Percentiles rank a stretch among this genome's conserved stretches.
Conservation (phyloP, 495 filamentous ascomycete species). For the Echria macrotheca region DNA sequence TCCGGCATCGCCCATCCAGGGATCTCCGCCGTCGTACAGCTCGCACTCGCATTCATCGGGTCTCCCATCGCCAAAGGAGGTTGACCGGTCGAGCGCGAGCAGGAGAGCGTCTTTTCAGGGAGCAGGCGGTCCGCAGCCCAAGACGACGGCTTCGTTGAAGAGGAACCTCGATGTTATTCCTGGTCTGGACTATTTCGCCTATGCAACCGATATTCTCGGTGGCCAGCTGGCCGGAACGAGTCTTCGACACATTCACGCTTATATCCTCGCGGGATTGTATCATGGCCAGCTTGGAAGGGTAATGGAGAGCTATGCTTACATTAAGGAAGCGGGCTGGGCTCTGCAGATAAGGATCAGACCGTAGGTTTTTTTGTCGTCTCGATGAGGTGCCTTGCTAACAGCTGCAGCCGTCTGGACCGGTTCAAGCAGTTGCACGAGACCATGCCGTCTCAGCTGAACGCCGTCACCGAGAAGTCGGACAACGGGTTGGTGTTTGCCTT, state of each 20-base stretch:
- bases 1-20: conserved; percentile 31
- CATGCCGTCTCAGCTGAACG: conserved; percentile 12
- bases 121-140: conserved; percentile 17
- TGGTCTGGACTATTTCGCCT: conserved; percentile 80
- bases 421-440: conserved; percentile 32
- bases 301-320: conserved; percentile 86
- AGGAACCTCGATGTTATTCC: conserved; percentile 85
- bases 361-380: conserved; percentile 41
- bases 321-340: conserved; percentile 69
- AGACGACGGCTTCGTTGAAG: conserved; percentile 25
- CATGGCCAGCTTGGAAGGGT: conserved; percentile 81
- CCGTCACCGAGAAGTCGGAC: conserved; percentile 36
- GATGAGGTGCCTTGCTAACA: not conserved
- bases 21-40: conserved; percentile 40
- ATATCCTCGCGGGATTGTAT: conserved; percentile 82
- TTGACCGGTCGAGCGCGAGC: conserved; percentile 36
- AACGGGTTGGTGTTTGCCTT: conserved; percentile 71
- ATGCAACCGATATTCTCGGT: conserved; percentile 83
- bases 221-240: conserved; percentile 70
- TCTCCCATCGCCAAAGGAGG: conserved; percentile 46
- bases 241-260: conserved; percentile 76
- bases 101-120: conserved; percentile 42
- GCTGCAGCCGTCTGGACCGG: conserved; percentile 37
- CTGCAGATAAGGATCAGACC: conserved; percentile 73
- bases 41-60: conserved; percentile 35